These are phyloP conservation scores for Medicago truncatula DNA, from an alignment of 306 rosid species.

Conservation along the genomic window DNA sequence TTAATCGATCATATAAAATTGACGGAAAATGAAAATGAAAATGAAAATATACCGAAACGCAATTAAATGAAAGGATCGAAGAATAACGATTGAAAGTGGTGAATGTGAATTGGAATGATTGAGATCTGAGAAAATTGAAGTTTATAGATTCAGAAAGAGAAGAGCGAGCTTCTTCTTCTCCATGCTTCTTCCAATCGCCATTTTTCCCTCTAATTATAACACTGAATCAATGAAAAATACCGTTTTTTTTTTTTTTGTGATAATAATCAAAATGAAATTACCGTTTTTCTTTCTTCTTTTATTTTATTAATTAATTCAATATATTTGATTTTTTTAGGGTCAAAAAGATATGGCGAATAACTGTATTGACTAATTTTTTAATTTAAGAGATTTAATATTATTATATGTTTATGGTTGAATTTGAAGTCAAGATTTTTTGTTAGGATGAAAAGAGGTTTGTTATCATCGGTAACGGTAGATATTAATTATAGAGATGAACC, in stretches of 20 bases:
- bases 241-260: conserved; percentile 33
- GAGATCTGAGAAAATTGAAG: conserved; percentile 29
- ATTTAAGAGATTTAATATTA: no score
- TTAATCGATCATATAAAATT: conserved; percentile 9
- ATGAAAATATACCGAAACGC: conserved; percentile 18
- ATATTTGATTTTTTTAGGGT: background rate
- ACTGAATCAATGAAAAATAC: conserved; percentile 20
- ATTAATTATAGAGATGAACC: no score
- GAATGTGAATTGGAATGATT: background rate
- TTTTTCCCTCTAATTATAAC: conserved; percentile 29
- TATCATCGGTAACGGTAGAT: no score
- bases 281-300: background rate
- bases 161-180: conserved; percentile 38
- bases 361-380: no score
- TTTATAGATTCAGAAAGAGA: conserved; percentile 44
- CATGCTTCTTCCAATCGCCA: conserved; percentile 43
- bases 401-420: no score
- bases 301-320: background rate
- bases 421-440: no score
- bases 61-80: conserved; percentile 12
- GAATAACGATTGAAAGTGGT: background rate
- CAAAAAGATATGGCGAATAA: no score
- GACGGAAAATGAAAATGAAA: background rate
- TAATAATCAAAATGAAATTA: conserved; percentile 2
- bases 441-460: no score